phyloP scores from a whole-genome alignment of 164 flowering plant species.

The Umbellularia californica region DNA sequence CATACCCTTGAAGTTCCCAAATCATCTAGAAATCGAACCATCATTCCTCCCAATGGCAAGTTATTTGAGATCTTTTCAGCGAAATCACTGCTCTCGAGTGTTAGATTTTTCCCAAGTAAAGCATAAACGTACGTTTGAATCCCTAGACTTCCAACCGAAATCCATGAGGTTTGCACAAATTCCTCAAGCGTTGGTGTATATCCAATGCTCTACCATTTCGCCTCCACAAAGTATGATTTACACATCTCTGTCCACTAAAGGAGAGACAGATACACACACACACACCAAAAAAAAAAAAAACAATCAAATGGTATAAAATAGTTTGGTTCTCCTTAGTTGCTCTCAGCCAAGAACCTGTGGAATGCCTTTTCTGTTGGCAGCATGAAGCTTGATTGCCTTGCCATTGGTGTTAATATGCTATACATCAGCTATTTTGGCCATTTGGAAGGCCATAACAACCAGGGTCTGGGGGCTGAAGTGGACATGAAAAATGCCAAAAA shows the following conservation, averaged over 20 bases:
- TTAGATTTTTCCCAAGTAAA: constrained; percentile 5
- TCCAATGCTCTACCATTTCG: constrained; percentile 39
- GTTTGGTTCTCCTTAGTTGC: too few species aligned
- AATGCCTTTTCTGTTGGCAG: too few species aligned
- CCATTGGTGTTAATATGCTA: too few species aligned
- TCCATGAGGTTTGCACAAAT: constrained; percentile 40
- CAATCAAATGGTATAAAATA: too few species aligned
- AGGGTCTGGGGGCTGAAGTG: too few species aligned
- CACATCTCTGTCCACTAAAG: constrained; percentile 44
- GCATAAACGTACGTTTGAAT: constrained; percentile 25
- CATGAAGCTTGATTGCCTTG: too few species aligned
- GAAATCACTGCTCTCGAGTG: constrained; percentile 11
- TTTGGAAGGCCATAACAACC: too few species aligned
- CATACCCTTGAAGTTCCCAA: constrained; percentile 31
- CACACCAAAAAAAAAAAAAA: too few species aligned
- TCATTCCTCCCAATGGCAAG: constrained; percentile 14
- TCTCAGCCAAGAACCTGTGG: too few species aligned
- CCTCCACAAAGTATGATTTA: constrained; percentile 41
- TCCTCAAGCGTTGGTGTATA: constrained; percentile 38
- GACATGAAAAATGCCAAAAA: too few species aligned
- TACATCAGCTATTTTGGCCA: too few species aligned
- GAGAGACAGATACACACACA: too few species aligned
- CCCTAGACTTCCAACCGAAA: constrained; percentile 38
- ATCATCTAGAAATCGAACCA: constrained; percentile 34
- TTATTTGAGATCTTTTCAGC: constrained; percentile 15